These are phyloP conservation scores for Gyrodon lividus DNA, from an alignment of 768 basidiomycete genomes.

Conservation along the genomic window DNA sequence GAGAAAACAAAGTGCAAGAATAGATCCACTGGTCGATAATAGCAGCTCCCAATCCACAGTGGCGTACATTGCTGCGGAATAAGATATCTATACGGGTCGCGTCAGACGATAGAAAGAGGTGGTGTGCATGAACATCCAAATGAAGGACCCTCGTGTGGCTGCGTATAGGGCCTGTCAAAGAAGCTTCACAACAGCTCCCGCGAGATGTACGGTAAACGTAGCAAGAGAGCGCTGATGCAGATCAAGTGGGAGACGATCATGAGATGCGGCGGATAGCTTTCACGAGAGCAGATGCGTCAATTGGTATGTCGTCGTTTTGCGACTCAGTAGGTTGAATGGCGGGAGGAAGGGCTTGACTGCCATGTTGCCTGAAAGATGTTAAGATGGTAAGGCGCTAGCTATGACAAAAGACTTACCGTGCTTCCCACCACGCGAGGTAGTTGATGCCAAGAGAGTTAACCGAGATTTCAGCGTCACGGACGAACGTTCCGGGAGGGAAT, in stretches of 20 bases:
- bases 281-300: conserved; percentile 44
- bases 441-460: conserved; percentile 50
- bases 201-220: too few species aligned
- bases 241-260: not conserved
- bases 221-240: not conserved
- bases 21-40: too few species aligned
- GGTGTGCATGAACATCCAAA: too few species aligned
- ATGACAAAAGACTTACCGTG: conserved; percentile 26
- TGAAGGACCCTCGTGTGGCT: too few species aligned
- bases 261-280: conserved; percentile 31
- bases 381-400: not conserved
- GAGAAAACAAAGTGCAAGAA: too few species aligned
- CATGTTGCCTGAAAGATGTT: conserved; percentile 35
- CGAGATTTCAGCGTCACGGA: conserved; percentile 59
- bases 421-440: conserved; percentile 60
- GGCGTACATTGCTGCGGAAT: too few species aligned
- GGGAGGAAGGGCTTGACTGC: conserved; percentile 34
- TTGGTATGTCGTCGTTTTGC: conserved; percentile 26
- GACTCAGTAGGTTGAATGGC: conserved; percentile 26
- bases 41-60: too few species aligned
- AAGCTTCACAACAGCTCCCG: not conserved
- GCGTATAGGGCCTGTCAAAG: not conserved
- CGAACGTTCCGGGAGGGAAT: conserved; percentile 66
- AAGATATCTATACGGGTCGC: too few species aligned
- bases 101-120: too few species aligned